Conservation (phyloP, 2,329 filamentous ascomycete genomes). For the Nannizziopsis arthrosporioides region DNA sequence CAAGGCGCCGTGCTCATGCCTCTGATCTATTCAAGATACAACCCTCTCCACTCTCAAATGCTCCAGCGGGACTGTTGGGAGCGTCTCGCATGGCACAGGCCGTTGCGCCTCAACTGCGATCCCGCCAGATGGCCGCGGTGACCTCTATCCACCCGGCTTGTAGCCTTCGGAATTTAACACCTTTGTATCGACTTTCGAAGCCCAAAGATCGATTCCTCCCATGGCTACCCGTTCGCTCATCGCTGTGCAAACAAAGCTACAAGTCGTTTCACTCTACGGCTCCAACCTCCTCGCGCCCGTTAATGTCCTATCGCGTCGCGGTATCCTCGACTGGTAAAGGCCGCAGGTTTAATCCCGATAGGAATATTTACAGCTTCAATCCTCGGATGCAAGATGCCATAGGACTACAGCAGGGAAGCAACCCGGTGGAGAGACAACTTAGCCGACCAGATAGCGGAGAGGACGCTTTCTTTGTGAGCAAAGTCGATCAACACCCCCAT, state of each 20-base stretch:
- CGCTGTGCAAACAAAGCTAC: neutral
- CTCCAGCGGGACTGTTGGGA: slow-evolving; percentile 13
- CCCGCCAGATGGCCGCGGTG: slow-evolving; percentile 25
- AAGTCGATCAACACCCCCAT: slow-evolving; percentile 49
- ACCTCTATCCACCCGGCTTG: slow-evolving; percentile 21
- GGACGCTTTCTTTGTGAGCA: slow-evolving; percentile 88
- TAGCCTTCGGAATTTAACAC: slow-evolving; percentile 18
- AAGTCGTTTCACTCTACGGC: slow-evolving; percentile 24
- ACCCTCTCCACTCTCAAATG: slow-evolving; percentile 14
- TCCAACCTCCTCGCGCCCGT: slow-evolving; percentile 21
- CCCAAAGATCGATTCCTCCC: slow-evolving; percentile 7
- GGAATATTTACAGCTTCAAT: slow-evolving; percentile 62
- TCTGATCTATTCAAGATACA: slow-evolving; percentile 5
- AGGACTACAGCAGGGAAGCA: slow-evolving; percentile 26
- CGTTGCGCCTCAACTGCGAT: slow-evolving; percentile 16
- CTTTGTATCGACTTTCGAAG: slow-evolving; percentile 8
- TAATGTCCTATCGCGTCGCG: slow-evolving; percentile 56
- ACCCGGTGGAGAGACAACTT: slow-evolving; percentile 46
- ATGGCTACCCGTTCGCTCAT: slow-evolving; percentile 4
- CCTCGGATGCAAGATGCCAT: slow-evolving; percentile 33
- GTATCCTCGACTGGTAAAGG: slow-evolving; percentile 67
- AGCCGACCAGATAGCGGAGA: slow-evolving; percentile 70
- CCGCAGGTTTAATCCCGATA: slow-evolving; percentile 53
- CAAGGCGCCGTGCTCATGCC: slow-evolving; percentile 10
- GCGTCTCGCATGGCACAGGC: slow-evolving; percentile 18